Evolutionary conservation across 1,284 basidiomycete genomes (phyloP), one percentile per base, ranked within the genome.

Genomic region (Ustilago sp.): DNA sequence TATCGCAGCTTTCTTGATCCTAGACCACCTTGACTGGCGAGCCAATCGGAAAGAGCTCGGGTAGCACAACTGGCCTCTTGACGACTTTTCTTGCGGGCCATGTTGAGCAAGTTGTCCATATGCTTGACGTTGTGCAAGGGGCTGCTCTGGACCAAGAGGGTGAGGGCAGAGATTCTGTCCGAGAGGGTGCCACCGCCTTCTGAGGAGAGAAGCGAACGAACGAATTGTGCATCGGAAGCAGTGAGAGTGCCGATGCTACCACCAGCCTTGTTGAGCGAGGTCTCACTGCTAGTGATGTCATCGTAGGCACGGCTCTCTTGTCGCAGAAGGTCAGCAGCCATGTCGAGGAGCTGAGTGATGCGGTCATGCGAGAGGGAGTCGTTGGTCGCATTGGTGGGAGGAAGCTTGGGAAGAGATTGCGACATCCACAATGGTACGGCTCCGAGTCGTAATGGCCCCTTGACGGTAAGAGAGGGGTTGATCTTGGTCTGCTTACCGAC

Each of bases 11-110:
- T 79, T 69, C 83, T 52, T 3, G 81, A 92, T 31, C 94, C 94
- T 31, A 94, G 94, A 19, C 94, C 94, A 36, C 93, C 91, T 34
- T 84, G 80, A 43, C 83, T 84, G 45, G 85, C 82, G 92, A 95
- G 96, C 96, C 96, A 98, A 89, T 99, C 96, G 35, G 94, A 92
- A 59, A 99, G 89, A 60, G 94, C 95, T 47, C 95, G 89, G 57
- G 96, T 87, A 0, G 95, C 94, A 73, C 95, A 94, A 64, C 97
- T 87, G 73, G 93, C 91, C 87, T 98, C 95, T 61, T 96, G 95
- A 36, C 96, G 89, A 0, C 93, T 93, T 61, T 94, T 95, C 85
- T 94, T 94, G 82, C 93, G 92, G 0, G 92, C 91, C 92, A 97
- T 93, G 87, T 78, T 90, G 91, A 86, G 70, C 71, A 98, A 48